A percentile compares a stretch with the other conserved stretches of the same genome.
phyloP scores from a whole-genome alignment of 2,329 filamentous ascomycete genomes.

The Cercospora sp. region DNA sequence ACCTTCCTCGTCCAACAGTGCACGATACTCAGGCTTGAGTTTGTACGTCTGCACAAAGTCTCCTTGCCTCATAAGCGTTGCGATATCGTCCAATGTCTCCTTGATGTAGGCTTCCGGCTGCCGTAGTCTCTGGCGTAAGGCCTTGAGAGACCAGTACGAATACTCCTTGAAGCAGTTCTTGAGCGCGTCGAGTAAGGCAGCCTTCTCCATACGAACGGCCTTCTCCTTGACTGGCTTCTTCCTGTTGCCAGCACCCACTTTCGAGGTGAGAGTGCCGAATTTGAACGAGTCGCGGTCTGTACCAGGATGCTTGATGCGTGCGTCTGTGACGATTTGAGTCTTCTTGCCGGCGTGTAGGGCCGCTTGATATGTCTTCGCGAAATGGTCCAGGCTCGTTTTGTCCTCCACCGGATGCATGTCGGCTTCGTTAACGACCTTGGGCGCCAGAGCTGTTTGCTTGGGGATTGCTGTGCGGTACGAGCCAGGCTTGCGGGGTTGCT shows the following conservation, averaged over 20 bases:
- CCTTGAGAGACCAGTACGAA: conserved; percentile 92
- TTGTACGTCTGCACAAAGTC: conserved; percentile 84
- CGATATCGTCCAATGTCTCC: conserved; percentile 78
- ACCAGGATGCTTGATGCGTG: conserved; percentile 20
- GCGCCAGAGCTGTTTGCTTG: conserved; percentile 78
- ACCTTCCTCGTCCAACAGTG: conserved; percentile 54
- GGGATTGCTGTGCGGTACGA: conserved; percentile 37
- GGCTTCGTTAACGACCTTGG: conserved; percentile 73
- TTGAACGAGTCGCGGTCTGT: conserved; percentile 38
- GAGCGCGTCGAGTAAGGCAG: conserved; percentile 82
- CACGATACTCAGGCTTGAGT: conserved; percentile 68
- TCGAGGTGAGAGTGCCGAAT: conserved; percentile 39
- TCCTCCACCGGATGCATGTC: conserved; percentile 70
- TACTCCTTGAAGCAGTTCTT: conserved; percentile 81
- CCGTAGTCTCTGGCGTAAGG: conserved; percentile 71
- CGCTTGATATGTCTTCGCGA: conserved; percentile 31
- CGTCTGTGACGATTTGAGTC: conserved; percentile 46
- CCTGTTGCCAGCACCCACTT: conserved; percentile 28
- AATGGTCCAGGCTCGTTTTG: conserved; percentile 63
- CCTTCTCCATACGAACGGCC: conserved; percentile 83
- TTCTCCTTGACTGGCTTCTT: conserved; percentile 66
- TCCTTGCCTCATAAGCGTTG: conserved; percentile 77
- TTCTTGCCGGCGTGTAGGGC: conserved; percentile 49
- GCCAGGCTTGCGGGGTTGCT: conserved; percentile 28
- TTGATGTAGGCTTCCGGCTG: conserved; percentile 95